Percentiles rank a stretch among this genome's conserved stretches.
Evolutionary conservation across 2,329 filamentous ascomycete genomes (phyloP).

Genomic region (Fusarium sororula): DNA sequence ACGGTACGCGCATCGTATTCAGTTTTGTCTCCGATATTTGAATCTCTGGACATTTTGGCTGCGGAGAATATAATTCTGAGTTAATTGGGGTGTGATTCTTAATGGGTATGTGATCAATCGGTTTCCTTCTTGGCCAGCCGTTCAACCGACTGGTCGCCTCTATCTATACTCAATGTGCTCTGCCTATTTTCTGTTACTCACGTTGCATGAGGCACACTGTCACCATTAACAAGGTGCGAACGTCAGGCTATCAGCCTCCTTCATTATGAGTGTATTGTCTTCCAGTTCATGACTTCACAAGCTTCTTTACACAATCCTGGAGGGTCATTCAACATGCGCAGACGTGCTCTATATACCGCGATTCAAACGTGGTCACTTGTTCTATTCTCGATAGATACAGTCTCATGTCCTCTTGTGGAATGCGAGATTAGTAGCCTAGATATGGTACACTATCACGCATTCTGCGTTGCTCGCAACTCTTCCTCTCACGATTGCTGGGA

Average conservation of each 20-base stretch:
- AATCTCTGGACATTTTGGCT: neutral
- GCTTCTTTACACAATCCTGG: fast-evolving
- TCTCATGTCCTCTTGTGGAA: neutral
- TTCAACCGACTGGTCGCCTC: too few species aligned
- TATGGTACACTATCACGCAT: too few species aligned
- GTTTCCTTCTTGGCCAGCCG: neutral
- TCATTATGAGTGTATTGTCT: neutral
- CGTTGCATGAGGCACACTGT: neutral
- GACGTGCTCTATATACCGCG: neutral
- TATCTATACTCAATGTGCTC: neutral
- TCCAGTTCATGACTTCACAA: too few species aligned
- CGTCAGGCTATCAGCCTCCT: neutral
- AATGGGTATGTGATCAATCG: neutral
- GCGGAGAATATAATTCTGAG: fast-evolving
- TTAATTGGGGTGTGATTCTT: neutral
- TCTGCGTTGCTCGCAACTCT: neutral
- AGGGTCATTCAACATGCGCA: fast-evolving
- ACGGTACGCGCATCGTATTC: neutral
- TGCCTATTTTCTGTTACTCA: fast-evolving
- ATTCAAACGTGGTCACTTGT: neutral
- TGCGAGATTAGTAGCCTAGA: neutral
- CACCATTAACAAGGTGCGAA: neutral
- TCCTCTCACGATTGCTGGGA: fast-evolving
- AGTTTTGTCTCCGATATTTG: neutral
- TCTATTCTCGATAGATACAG: neutral